Percentiles rank a stretch among this genome's conserved stretches.
Conservation (phyloP, 495 filamentous ascomycete genomes). For the Symbiotaphrina buchneri region DNA sequence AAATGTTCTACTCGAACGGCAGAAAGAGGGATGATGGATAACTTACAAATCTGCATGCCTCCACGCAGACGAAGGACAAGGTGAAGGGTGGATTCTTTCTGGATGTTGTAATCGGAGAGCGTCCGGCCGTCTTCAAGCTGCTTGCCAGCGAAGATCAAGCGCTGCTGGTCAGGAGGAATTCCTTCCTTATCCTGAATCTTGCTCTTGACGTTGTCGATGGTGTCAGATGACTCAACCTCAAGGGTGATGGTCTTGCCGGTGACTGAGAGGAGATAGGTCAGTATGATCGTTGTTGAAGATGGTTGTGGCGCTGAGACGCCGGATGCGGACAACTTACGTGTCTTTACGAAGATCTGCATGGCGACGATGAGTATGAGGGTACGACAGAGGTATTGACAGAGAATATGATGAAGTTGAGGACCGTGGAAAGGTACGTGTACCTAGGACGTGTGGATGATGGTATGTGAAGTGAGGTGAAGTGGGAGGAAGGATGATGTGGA, state of each 20-base stretch:
- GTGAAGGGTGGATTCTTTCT: conserved; percentile 94
- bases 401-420: conserved; percentile 3
- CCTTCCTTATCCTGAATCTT: conserved; percentile 99
- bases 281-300: not conserved
- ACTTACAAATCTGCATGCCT: conserved; percentile 94
- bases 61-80: conserved; percentile 93
- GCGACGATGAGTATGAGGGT: conserved; percentile 10
- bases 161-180: conserved; percentile 94
- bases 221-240: conserved; percentile 95
- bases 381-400: conserved; percentile 6
- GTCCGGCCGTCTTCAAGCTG: conserved; percentile 95
- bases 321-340: conserved; percentile 37
- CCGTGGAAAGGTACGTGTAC: too few relatives aligned
- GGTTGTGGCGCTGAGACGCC: not conserved
- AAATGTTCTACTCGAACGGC: conserved; percentile 6
- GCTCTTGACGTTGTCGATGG: conserved; percentile 96
- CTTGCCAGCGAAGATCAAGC: conserved; percentile 96
- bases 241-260: conserved; percentile 99
- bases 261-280: conserved; percentile 22
- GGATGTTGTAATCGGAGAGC: conserved; percentile 94
- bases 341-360: conserved; percentile 99
- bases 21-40: conserved; percentile 7
- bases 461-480: too few relatives aligned
- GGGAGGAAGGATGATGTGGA: conserved; percentile 1
- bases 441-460: too few relatives aligned